Evolutionary conservation across 139 green algal genomes (phyloP).

Genomic region (Chlamydomonas urium): DNA sequence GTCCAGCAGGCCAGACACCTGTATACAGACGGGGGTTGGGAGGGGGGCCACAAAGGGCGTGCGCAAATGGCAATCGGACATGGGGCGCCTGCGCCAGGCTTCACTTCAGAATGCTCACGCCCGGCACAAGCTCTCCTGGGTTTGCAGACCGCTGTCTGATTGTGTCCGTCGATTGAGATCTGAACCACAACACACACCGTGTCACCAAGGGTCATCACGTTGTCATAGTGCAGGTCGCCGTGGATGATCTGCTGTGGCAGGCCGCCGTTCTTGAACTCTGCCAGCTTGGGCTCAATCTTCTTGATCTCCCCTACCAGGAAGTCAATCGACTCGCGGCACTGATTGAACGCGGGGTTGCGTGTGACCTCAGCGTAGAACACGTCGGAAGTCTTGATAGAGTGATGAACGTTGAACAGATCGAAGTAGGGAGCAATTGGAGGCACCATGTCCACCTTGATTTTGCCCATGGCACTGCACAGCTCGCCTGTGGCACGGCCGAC

Average conservation of each 20-base stretch:
- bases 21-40: too few species aligned
- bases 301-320: conserved; percentile 39
- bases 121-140: too few species aligned
- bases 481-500: conserved; percentile 49
- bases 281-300: not conserved
- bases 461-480: conserved; percentile 44
- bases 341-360: conserved; percentile 35
- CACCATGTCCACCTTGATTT: conserved; percentile 18
- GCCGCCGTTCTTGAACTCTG: conserved; percentile 4
- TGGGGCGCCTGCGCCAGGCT: too few species aligned
- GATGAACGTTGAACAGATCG: conserved; percentile 50
- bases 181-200: too few species aligned
- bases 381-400: conserved; percentile 29
- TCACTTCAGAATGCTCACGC: too few species aligned
- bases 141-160: too few species aligned
- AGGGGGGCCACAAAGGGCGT: too few species aligned
- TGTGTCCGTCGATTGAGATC: too few species aligned
- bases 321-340: conserved; percentile 40
- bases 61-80: too few species aligned
- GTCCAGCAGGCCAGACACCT: conserved; percentile 42
- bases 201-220: conserved; percentile 27
- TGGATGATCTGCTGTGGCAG: conserved; percentile 42
- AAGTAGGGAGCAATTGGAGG: conserved; percentile 49
- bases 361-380: conserved; percentile 27
- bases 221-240: conserved; percentile 55